phyloP scores from a whole-genome alignment of 768 basidiomycete species.

The Guyanaporus albipodus region DNA sequence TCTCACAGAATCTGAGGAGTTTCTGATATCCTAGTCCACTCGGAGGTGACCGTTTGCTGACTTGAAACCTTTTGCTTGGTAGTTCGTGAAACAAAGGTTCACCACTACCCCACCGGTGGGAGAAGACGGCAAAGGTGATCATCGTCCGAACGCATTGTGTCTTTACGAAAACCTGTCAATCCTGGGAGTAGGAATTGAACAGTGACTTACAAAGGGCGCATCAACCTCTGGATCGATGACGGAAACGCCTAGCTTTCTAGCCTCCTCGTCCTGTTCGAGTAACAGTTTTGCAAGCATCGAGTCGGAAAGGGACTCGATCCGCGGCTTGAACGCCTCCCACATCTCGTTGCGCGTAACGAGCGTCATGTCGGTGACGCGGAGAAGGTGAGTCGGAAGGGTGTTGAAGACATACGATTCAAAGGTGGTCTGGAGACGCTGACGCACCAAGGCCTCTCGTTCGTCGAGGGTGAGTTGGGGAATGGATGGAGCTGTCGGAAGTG shows the following conservation, averaged over 20 bases:
- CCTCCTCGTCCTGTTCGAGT: constrained; percentile 24
- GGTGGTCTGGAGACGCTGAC: constrained; percentile 18
- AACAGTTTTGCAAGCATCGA: constrained; percentile 22
- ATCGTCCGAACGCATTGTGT: constrained; percentile 14
- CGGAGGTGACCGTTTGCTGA: constrained; percentile 9
- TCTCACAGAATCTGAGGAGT: constrained; percentile 26
- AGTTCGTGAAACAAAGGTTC: constrained; percentile 24
- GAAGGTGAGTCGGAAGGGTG: constrained; percentile 22
- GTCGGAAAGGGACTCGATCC: constrained; percentile 18
- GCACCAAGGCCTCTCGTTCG: constrained; percentile 18
- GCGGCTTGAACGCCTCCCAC: constrained; percentile 19
- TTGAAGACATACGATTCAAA: constrained; percentile 27
- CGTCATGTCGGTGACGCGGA: constrained; percentile 22
- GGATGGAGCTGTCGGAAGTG: constrained; percentile 10
- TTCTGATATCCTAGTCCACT: constrained; percentile 25
- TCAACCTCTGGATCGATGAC: constrained; percentile 20
- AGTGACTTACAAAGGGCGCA: constrained; percentile 18
- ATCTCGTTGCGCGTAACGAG: constrained; percentile 18
- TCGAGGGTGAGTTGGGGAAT: constrained; percentile 20
- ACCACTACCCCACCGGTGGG: constrained; percentile 25
- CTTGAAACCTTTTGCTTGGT: constrained; percentile 13
- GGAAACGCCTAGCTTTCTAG: constrained; percentile 17
- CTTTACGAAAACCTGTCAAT: constrained; percentile 13
- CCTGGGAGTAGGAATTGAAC: neutral
- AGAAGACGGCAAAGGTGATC: constrained; percentile 25